Evolutionary conservation across 164 flowering plant genomes (phyloP).

Genomic region (Vitis rotundifolia): DNA sequence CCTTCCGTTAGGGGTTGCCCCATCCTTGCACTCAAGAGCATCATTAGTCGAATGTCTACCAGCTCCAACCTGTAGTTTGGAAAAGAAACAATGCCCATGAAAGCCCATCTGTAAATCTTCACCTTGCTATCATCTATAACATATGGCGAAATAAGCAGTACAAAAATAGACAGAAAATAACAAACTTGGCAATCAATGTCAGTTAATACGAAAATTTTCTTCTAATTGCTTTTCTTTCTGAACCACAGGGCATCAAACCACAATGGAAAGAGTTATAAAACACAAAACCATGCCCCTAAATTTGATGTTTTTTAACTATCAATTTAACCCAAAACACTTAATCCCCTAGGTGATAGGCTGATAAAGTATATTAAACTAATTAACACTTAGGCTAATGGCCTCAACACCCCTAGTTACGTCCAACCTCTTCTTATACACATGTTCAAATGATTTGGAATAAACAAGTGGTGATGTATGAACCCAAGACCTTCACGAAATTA

Average conservation of each 20-base stretch:
- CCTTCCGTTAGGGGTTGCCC: background rate
- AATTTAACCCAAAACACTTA: too few relatives aligned
- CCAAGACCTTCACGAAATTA: too few relatives aligned
- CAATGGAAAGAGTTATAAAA: too few relatives aligned
- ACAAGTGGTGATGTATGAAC: too few relatives aligned
- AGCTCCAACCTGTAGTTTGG: slow-evolving; percentile 4
- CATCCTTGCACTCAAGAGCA: slow-evolving; percentile 2
- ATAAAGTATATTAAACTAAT: too few relatives aligned
- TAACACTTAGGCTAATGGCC: too few relatives aligned
- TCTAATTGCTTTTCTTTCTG: background rate
- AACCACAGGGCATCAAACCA: background rate
- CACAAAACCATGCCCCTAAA: too few relatives aligned
- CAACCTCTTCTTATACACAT: too few relatives aligned
- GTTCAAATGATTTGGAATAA: too few relatives aligned
- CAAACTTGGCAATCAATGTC: background rate
- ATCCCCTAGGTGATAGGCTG: too few relatives aligned
- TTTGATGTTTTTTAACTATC: too few relatives aligned
- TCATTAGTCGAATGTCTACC: background rate
- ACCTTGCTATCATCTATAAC: background rate
- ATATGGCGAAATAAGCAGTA: background rate
- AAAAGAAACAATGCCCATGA: background rate
- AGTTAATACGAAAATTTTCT: background rate
- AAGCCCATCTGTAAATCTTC: background rate
- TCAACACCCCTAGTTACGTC: too few relatives aligned
- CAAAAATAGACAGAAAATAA: background rate